phyloP scores from a whole-genome alignment of 106 monocot genomes.

The Chionographis japonica region DNA sequence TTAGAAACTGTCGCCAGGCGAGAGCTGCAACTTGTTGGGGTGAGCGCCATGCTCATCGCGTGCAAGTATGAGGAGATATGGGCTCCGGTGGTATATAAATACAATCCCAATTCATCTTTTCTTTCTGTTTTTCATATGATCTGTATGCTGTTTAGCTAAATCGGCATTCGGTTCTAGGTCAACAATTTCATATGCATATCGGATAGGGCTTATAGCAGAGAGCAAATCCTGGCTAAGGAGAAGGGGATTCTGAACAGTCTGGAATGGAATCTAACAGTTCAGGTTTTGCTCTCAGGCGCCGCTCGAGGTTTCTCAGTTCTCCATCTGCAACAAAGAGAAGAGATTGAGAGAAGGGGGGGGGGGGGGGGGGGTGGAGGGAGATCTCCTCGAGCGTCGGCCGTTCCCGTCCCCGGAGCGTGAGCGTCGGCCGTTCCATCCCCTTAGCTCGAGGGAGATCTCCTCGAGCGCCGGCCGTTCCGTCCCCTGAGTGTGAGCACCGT shows the following conservation, averaged over 20 bases:
- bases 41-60: conserved; percentile 71
- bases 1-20: conserved; percentile 26
- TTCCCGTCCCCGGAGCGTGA: too few species aligned
- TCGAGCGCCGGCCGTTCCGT: too few species aligned
- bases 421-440: too few species aligned
- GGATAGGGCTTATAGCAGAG: conserved; percentile 44
- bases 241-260: conserved; percentile 54
- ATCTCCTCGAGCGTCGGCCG: too few species aligned
- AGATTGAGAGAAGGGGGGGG: too few species aligned
- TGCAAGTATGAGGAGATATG: conserved; percentile 84
- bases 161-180: conserved; percentile 24
- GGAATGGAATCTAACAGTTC: conserved; percentile 68
- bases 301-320: too few species aligned
- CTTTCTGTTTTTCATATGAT: background rate
- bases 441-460: too few species aligned
- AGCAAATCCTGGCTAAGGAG: conserved; percentile 49
- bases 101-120: background rate
- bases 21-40: conserved; percentile 70
- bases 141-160: background rate
- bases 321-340: too few species aligned
- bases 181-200: conserved; percentile 68
- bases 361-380: too few species aligned
- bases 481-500: too few species aligned
- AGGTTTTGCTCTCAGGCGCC: too few species aligned
- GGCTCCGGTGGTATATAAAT: conserved; percentile 49